Evolutionary conservation across 2,329 filamentous ascomycete genomes (phyloP).

Genomic region (Calonectria leucothoes): DNA sequence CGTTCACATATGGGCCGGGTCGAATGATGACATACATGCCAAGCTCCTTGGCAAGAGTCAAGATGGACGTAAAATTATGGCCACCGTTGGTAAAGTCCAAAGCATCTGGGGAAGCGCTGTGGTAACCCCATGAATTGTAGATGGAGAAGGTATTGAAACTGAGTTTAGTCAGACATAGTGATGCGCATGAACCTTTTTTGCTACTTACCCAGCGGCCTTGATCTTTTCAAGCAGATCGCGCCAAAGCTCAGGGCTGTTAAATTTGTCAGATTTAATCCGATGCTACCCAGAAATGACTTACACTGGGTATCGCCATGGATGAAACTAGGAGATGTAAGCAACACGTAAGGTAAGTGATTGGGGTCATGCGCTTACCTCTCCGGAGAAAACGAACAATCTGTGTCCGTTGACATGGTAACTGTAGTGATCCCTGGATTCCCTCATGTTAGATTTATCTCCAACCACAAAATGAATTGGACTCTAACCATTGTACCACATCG

Average conservation of each 20-base stretch:
- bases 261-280: accelerated
- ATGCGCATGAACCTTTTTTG: accelerated
- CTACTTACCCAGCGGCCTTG: constrained; percentile 51
- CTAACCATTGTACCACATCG: constrained; percentile 47
- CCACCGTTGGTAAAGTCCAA: constrained; percentile 46
- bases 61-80: constrained; percentile 62
- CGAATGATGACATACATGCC: constrained; percentile 58
- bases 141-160: constrained; percentile 58
- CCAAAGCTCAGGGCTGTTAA: constrained; percentile 49
- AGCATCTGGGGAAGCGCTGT: constrained; percentile 47
- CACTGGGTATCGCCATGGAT: constrained; percentile 57
- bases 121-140: constrained; percentile 56
- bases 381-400: constrained; percentile 56
- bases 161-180: not conserved
- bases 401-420: constrained; percentile 55
- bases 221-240: constrained; percentile 56
- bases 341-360: not conserved
- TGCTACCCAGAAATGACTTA: constrained; percentile 31
- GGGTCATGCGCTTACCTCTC: constrained; percentile 45
- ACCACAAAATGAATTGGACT: not conserved
- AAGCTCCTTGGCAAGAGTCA: constrained; percentile 58
- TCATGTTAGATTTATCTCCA: not conserved
- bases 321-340: constrained; percentile 45
- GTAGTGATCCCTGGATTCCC: constrained; percentile 51
- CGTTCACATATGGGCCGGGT: constrained; percentile 73